phyloP scores from a whole-genome alignment of 176 grass and related monocot species.

The Guadua angustifolia region DNA sequence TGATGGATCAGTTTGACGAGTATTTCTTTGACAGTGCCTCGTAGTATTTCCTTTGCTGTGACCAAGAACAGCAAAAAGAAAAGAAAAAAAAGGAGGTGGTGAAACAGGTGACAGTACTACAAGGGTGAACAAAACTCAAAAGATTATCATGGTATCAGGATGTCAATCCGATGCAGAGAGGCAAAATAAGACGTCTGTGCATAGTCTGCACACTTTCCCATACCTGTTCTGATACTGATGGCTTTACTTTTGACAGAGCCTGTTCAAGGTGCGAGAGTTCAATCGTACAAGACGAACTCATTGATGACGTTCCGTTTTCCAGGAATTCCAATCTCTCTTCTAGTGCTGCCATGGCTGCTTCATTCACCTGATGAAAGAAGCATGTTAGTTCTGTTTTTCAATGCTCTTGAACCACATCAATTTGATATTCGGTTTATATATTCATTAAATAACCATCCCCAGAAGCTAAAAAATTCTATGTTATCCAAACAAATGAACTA shows the following conservation, averaged over 20 bases:
- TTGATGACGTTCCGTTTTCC: slow-evolving; percentile 46
- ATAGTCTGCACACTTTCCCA: not conserved
- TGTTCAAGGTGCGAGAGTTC: slow-evolving; percentile 63
- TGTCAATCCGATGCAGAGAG: not conserved
- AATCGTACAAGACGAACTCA: slow-evolving; percentile 49
- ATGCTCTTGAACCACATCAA: not conserved
- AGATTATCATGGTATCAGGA: not conserved
- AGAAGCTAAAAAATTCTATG: not conserved
- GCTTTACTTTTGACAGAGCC: slow-evolving; percentile 65
- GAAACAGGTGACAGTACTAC: not conserved
- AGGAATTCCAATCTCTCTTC: slow-evolving; percentile 59
- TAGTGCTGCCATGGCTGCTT: slow-evolving; percentile 79
- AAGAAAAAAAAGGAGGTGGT: not conserved
- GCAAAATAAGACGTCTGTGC: no score
- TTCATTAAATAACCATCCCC: not conserved
- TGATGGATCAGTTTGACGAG: slow-evolving; percentile 36
- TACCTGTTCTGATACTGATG: slow-evolving; percentile 85
- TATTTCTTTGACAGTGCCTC: slow-evolving; percentile 56
- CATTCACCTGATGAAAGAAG: slow-evolving; percentile 63
- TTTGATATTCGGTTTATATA: not conserved
- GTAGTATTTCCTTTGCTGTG: slow-evolving; percentile 64
- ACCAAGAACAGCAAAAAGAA: not conserved
- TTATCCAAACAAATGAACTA: not conserved
- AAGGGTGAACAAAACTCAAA: not conserved
- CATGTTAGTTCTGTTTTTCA: not conserved